Base-by-base conservation (phyloP, 768 basidiomycete genomes). In the Trametes cingulata region DNA sequence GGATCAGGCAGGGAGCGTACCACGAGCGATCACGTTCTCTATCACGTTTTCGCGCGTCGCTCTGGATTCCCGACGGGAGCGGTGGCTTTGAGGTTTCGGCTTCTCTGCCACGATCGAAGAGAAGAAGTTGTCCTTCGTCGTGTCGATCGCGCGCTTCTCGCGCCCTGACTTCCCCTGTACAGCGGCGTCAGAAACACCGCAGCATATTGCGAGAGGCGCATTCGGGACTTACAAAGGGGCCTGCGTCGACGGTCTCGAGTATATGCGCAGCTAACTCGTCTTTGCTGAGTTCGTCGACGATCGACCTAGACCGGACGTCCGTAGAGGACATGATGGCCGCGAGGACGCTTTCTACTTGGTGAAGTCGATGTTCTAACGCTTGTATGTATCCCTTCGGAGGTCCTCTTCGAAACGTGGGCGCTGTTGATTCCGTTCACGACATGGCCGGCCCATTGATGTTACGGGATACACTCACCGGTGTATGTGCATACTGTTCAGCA, bases 381-480 rank as follows among this genome's bases (percentile, higher is more conserved):
- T 93, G 89, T 52, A 95, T 94, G 71, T 95, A 95, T 20, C 93
- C 93, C 69, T 92, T 92, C 4, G 91, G 90, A n/a, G 90, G 90
- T 9, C 92, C 93, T 14, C 92, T 85, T 68, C 88, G 88, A 69
- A 87, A 87, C 67, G 85, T 89, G 0, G 88, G 88, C 35, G 86
- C 90, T 91, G 55, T 14, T 20, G 7, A 10, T 41, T 22, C 9
- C 48, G 13, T 14, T 57, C 55, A 59, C 33, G 39, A 27, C 25
- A 19, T 15, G 40, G 13, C 10, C 14, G 24, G n/a, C 29, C 10
- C 13, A 35, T 0, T 7, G 4, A 20, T 25, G 6, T 19, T 4
- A 17, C 15, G 27, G n/a, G 0, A 22, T 29, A 9, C 14, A n/a
- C 64, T n/a, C 33, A 65, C 65, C 62, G 35, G 58, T 49, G 17